Conservation (phyloP, 768 basidiomycete genomes). For the Lentinula boryana region DNA sequence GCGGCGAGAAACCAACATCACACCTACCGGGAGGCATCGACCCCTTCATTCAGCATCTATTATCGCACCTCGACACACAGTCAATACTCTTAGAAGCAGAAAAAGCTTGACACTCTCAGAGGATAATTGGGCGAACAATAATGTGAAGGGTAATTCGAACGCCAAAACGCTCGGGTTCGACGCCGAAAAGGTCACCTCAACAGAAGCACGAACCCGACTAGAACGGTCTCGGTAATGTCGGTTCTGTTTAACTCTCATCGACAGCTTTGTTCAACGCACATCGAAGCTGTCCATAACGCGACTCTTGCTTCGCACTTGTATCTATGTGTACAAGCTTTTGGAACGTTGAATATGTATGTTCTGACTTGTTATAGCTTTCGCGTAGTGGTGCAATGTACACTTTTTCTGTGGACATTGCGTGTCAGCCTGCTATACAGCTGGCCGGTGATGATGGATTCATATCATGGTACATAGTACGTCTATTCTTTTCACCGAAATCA, state of each 20-base stretch:
- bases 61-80: background rate
- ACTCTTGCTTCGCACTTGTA: background rate
- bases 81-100: background rate
- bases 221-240: constrained; percentile 4
- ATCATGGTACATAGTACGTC: too few species aligned
- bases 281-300: background rate
- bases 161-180: background rate
- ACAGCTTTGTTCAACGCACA: background rate
- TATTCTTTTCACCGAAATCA: too few species aligned
- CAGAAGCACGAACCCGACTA: background rate
- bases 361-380: background rate
- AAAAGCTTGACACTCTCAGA: background rate
- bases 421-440: too few species aligned
- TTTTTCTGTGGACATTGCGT: background rate
- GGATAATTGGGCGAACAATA: background rate
- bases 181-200: background rate
- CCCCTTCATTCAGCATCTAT: background rate
- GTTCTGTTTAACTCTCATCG: background rate
- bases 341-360: background rate
- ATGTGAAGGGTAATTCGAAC: background rate
- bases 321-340: background rate
- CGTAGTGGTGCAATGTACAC: background rate
- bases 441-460: too few species aligned
- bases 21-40: constrained; percentile 33
- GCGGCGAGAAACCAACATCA: constrained; percentile 43